Evolutionary conservation across 129 eudicot genomes (phyloP).

Genomic region (Chrysanthemum makinoi): DNA sequence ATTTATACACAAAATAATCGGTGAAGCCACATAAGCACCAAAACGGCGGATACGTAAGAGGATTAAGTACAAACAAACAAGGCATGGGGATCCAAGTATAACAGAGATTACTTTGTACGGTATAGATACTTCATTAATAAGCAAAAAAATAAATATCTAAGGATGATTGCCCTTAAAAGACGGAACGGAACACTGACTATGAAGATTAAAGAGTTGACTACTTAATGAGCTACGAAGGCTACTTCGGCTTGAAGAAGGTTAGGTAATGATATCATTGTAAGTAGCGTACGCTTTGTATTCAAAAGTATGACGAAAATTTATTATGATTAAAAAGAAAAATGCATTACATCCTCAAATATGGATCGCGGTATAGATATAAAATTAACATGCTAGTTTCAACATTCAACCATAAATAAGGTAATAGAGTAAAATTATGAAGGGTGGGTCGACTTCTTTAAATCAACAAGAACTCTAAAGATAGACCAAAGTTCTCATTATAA

Average conservation of each 20-base stretch:
- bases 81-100: neutral
- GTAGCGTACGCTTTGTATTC: neutral
- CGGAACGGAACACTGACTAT: neutral
- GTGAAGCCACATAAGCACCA: neutral
- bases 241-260: neutral
- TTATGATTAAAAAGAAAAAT: neutral
- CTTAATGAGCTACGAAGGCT: neutral
- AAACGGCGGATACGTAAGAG: neutral
- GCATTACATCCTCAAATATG: neutral
- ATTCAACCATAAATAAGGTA: too few relatives aligned
- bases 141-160: neutral
- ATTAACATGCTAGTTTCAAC: neutral
- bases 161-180: neutral
- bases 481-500: neutral
- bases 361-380: neutral
- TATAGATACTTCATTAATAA: neutral
- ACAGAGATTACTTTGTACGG: neutral
- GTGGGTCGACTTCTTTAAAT: neutral
- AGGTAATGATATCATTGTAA: neutral
- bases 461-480: too few relatives aligned
- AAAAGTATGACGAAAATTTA: neutral
- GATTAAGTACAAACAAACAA: neutral
- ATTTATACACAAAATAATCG: neutral
- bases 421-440: too few relatives aligned
- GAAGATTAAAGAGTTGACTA: neutral